These are phyloP conservation scores for Xylaria curta DNA, from an alignment of 495 filamentous ascomycete genomes.

Conservation along the genomic window DNA sequence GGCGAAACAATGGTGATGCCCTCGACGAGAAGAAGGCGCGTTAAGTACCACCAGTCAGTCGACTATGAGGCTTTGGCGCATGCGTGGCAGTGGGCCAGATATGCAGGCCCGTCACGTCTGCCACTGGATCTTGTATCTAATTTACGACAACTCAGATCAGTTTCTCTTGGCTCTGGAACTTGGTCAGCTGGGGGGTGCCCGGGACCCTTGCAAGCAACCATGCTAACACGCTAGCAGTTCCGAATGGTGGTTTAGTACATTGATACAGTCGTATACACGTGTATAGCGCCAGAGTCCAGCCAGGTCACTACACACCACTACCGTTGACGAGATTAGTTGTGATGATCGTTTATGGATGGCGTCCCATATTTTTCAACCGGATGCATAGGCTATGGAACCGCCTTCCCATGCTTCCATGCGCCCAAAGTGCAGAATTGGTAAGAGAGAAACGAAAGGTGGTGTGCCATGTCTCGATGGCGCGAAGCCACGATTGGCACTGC, in stretches of 20 bases:
- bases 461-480: conserved; percentile 23
- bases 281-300: conserved; percentile 14
- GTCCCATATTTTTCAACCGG: conserved; percentile 12
- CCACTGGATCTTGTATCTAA: conserved; percentile 14
- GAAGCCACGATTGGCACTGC: conserved; percentile 22
- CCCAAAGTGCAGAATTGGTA: conserved; percentile 6
- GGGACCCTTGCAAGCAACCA: conserved; percentile 22
- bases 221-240: conserved; percentile 27
- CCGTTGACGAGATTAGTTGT: conserved; percentile 2
- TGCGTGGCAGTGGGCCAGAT: conserved; percentile 41
- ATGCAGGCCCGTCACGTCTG: conserved; percentile 27
- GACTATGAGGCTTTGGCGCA: conserved; percentile 42
- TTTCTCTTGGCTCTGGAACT: conserved; percentile 23
- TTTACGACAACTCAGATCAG: conserved; percentile 29
- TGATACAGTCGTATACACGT: conserved; percentile 17
- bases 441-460: conserved; percentile 4
- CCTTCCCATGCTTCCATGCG: conserved; percentile 1
- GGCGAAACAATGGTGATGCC: conserved; percentile 20
- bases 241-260: conserved; percentile 29
- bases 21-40: conserved; percentile 30
- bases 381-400: conserved; percentile 6
- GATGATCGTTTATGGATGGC: conserved; percentile 1
- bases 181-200: conserved; percentile 26
- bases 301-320: conserved; percentile 19
- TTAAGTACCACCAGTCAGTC: conserved; percentile 45